phyloP scores from a whole-genome alignment of 2,329 filamentous ascomycete species.

The Diaporthe aspalathi region DNA sequence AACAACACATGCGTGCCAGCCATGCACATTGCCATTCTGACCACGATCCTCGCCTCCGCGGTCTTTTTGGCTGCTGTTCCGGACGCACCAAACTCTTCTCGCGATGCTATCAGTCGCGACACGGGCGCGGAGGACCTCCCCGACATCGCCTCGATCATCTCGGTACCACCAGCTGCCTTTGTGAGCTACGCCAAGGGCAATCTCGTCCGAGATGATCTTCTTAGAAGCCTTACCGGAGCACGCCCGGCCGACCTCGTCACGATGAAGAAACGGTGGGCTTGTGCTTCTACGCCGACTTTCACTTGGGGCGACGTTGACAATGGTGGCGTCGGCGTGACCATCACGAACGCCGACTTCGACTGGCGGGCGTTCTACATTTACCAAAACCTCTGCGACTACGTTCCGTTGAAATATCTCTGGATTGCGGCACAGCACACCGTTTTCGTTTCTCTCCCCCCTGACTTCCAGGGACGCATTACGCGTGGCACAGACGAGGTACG shows the following conservation, averaged over 20 bases:
- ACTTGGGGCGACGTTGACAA: slow-evolving; percentile 42
- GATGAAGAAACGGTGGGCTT: slow-evolving; percentile 35
- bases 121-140: neutral
- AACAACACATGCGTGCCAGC: neutral
- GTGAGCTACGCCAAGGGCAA: slow-evolving; percentile 22
- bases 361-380: slow-evolving; percentile 43
- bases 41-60: neutral
- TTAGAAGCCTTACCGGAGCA: neutral
- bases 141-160: slow-evolving; percentile 25
- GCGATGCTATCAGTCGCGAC: neutral
- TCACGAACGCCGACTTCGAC: slow-evolving; percentile 41
- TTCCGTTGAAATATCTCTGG: slow-evolving; percentile 46
- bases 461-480: slow-evolving; percentile 44
- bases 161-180: slow-evolving; percentile 3
- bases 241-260: neutral
- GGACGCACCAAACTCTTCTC: too few relatives aligned
- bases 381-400: slow-evolving; percentile 45
- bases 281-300: slow-evolving; percentile 34
- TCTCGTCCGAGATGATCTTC: slow-evolving; percentile 2
- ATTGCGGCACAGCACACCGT: slow-evolving; percentile 41
- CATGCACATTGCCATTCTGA: neutral
- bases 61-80: neutral
- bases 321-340: slow-evolving; percentile 39
- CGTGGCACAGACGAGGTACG: slow-evolving; percentile 42
- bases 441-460: slow-evolving; percentile 44